phyloP scores from a whole-genome alignment of 176 grass and related monocot genomes.

The Aegilops umbellulata region DNA sequence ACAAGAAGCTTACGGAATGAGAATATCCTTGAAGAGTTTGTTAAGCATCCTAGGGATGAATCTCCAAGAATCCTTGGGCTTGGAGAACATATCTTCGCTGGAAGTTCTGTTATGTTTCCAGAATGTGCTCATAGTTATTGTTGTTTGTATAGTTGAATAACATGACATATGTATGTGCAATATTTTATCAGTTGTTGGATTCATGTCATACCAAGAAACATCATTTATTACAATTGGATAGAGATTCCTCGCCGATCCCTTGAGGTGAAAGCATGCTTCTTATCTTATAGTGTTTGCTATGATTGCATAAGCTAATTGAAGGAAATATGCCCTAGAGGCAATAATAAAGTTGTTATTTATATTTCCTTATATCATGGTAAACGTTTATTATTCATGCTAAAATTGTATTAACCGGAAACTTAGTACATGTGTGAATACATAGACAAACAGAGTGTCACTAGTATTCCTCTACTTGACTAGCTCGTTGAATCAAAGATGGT shows the following conservation, averaged over 20 bases:
- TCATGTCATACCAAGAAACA: conserved; percentile 91
- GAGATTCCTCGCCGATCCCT: conserved; percentile 71
- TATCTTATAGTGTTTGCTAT: neutral
- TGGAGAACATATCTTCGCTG: conserved; percentile 83
- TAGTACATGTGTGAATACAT: too few species aligned
- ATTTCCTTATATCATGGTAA: too few species aligned
- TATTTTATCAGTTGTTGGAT: conserved; percentile 75
- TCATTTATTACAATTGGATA: conserved; percentile 88
- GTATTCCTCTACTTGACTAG: too few species aligned
- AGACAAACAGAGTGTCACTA: too few species aligned
- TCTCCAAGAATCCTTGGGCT: conserved; percentile 68
- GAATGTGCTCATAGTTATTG: neutral
- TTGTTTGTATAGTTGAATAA: neutral
- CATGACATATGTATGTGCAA: conserved; percentile 31
- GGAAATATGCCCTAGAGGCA: too few species aligned
- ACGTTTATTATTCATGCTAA: too few species aligned
- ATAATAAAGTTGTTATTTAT: too few species aligned
- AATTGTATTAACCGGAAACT: too few species aligned
- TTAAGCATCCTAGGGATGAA: conserved; percentile 50
- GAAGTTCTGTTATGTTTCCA: conserved; percentile 41
- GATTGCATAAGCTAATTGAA: neutral
- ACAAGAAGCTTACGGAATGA: conserved; percentile 60
- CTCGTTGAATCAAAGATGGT: too few species aligned
- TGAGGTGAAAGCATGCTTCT: conserved; percentile 45
- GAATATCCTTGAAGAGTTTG: conserved; percentile 70